Conservation (phyloP, 192 early-diverging fungal genomes). For the Podila epicladia region DNA sequence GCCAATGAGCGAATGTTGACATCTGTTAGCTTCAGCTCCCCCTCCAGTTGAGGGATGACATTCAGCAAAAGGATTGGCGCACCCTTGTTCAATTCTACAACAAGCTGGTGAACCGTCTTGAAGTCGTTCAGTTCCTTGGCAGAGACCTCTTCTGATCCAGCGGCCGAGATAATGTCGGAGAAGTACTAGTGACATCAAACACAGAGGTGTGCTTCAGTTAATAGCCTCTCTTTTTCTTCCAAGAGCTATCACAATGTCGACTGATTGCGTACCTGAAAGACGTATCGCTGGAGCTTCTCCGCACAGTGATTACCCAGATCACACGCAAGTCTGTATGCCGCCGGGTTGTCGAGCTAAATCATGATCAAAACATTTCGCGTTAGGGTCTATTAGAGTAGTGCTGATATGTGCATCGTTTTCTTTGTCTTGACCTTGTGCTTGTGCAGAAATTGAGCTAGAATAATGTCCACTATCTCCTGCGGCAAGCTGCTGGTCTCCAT, state of each 20-base stretch:
- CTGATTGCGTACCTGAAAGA: slow-evolving; percentile 74
- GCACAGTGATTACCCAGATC: slow-evolving; percentile 81
- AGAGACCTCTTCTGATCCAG: slow-evolving; percentile 54
- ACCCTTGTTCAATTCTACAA: slow-evolving; percentile 81
- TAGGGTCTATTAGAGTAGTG: not conserved
- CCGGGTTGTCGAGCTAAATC: slow-evolving; percentile 64
- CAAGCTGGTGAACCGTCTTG: slow-evolving; percentile 77
- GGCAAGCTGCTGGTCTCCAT: slow-evolving; percentile 77
- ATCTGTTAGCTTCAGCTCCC: slow-evolving; percentile 87
- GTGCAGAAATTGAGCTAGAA: slow-evolving; percentile 79
- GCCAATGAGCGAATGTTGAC: slow-evolving; percentile 79
- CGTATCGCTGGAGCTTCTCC: slow-evolving; percentile 89
- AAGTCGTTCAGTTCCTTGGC: slow-evolving; percentile 65
- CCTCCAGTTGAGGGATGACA: slow-evolving; percentile 94
- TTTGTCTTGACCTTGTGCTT: slow-evolving; percentile 61
- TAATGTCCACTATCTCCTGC: slow-evolving; percentile 87
- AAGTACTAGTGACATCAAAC: slow-evolving; percentile 71
- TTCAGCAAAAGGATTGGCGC: slow-evolving; percentile 84
- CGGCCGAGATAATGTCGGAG: slow-evolving; percentile 77
- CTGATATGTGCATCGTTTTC: no score
- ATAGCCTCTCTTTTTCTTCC: not conserved
- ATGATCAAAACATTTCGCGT: not conserved
- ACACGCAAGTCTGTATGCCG: slow-evolving; percentile 79
- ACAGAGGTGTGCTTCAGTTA: not conserved
- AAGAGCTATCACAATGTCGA: no score